phyloP scores from a whole-genome alignment of 768 basidiomycete species.

The Tephrocybe sp. region DNA sequence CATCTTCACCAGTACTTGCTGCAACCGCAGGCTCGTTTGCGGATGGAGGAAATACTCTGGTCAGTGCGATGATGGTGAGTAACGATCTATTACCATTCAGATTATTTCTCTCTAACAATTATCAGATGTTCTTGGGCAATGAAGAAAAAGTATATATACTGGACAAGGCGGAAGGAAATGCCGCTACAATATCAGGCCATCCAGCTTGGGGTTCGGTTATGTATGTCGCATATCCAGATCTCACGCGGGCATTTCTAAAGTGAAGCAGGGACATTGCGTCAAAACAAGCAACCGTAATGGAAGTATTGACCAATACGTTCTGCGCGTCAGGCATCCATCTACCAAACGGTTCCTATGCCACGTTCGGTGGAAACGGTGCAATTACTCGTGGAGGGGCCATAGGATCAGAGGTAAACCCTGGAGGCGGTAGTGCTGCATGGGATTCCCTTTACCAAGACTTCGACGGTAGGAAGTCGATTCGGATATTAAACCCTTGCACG shows the following conservation, averaged over 20 bases:
- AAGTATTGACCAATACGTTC: slow-evolving; percentile 72
- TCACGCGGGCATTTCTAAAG: too few relatives aligned
- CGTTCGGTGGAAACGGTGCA: slow-evolving; percentile 75
- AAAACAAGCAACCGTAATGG: slow-evolving; percentile 64
- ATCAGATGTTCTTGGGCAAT: slow-evolving; percentile 79
- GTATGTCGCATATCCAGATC: slow-evolving; percentile 28
- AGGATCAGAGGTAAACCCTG: slow-evolving; percentile 49
- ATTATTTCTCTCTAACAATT: too few relatives aligned
- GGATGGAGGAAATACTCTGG: slow-evolving; percentile 33
- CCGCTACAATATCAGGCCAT: slow-evolving; percentile 62
- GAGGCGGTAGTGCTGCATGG: slow-evolving; percentile 47
- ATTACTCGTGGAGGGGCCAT: slow-evolving; percentile 63
- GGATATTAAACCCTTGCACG: slow-evolving; percentile 77
- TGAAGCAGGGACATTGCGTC: slow-evolving; percentile 56
- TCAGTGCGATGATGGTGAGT: slow-evolving; percentile 41
- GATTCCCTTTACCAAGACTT: slow-evolving; percentile 75
- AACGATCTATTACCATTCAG: neutral
- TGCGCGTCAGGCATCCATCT: slow-evolving; percentile 83
- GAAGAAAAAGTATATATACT: slow-evolving; percentile 81
- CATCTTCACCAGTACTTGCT: slow-evolving; percentile 22
- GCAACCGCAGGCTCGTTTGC: slow-evolving; percentile 34
- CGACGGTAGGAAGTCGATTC: slow-evolving; percentile 78
- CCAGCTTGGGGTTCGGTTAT: slow-evolving; percentile 75
- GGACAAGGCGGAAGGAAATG: slow-evolving; percentile 86
- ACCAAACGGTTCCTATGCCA: slow-evolving; percentile 72